These are phyloP conservation scores for Cladosporium sp. DNA, from an alignment of 2,329 filamentous ascomycete genomes.

Conservation along the genomic window DNA sequence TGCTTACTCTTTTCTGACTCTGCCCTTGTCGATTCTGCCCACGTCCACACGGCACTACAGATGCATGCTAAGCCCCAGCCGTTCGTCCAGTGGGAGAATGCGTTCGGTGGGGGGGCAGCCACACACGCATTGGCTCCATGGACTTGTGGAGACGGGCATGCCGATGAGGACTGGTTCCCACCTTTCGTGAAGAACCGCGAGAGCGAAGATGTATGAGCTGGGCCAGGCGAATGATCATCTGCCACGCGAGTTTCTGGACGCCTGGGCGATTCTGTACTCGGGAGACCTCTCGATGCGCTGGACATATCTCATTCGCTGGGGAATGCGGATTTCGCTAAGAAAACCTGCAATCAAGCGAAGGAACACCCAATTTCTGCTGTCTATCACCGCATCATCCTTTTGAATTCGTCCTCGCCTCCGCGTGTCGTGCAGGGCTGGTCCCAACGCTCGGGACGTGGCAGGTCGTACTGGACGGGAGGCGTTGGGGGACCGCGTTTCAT, in stretches of 20 bases:
- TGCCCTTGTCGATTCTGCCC: no score
- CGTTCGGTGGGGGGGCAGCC: no score
- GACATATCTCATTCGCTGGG: conserved; percentile 2
- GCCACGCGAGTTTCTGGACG: conserved; percentile 6
- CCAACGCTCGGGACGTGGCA: conserved; percentile 12
- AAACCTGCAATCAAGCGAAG: neutral
- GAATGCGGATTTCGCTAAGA: conserved; percentile 5
- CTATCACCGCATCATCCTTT: no score
- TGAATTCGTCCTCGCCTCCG: no score
- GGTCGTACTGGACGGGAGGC: conserved; percentile 6
- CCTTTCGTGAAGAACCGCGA: no score
- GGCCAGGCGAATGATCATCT: neutral
- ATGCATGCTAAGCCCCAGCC: conserved; percentile 6
- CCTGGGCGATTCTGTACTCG: neutral
- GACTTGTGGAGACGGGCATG: neutral
- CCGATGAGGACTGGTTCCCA: neutral
- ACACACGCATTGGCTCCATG: neutral
- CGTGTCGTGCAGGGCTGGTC: neutral
- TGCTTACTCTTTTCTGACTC: neutral
- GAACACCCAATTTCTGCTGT: no score
- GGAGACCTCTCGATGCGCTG: neutral
- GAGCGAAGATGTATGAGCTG: no score
- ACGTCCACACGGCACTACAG: no score
- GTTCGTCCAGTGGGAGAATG: conserved; percentile 1
- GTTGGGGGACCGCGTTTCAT: conserved; percentile 6